Base-by-base conservation (phyloP, 805 yeast species). In the Ogataea minuta region DNA sequence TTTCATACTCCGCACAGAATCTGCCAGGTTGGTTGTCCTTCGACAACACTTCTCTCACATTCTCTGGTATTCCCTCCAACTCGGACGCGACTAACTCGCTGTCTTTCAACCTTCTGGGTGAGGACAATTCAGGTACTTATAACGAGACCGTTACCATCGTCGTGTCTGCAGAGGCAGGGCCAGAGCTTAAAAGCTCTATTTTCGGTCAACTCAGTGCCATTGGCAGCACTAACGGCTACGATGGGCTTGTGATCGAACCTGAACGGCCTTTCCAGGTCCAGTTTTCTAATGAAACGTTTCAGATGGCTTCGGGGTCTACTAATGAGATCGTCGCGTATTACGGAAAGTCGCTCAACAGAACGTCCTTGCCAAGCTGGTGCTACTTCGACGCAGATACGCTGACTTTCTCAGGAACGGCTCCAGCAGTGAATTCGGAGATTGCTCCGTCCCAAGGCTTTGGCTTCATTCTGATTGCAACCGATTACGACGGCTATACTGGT, bases 341-440 rank as follows among this genome's bases (percentile, higher is more conserved):
- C 56, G 96, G 96, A 14, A 74, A 84, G 47, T 78, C 90, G n/a
- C 64, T 71, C 10, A 88, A 86, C 59, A 77, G 90, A 57, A 76
- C 95, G 1, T 91, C 99, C 3, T 70, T 93, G 40, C 99, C 99
- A 26, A 82, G 78, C 56, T 93, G 99, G 98, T 67, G 88, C 36
- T 62, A 65, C 38, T 93, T 91, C 57, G 81, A 88, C 54, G 53
- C 73, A 4, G 66, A 67, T 39, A 68, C 70, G 26, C 66, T 87
- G 48, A 74, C 84, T 14, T 91, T 89, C 62, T 70, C 78, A 29
- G 99, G 99, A 23, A 81, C 82, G 1, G 91, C 96, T 1, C 99
- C 99, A 9, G 70, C 83, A 6, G 86, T 86, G 23, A 83, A 86
- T 50, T 85, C 96, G 2, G 71, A 75, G 12, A 83, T 88, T 50